Evolutionary conservation across 2,329 filamentous ascomycete species (phyloP).

Genomic region (Hymenoscyphus occultus): DNA sequence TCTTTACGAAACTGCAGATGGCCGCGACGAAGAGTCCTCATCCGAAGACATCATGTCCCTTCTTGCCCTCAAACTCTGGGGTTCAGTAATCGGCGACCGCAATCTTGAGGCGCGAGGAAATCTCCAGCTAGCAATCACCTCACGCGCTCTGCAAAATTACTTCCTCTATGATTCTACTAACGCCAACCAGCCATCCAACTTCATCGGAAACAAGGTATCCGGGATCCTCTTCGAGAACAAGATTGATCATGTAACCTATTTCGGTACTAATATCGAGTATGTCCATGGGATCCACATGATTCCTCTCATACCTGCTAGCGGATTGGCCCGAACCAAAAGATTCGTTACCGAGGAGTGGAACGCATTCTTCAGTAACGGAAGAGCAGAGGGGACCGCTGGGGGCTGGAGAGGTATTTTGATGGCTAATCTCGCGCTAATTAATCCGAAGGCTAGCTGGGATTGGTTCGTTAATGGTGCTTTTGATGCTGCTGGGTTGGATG

Average conservation of each 20-base stretch:
- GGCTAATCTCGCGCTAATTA: slow-evolving; percentile 75
- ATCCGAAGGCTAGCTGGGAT: slow-evolving; percentile 65
- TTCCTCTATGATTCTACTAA: slow-evolving; percentile 77
- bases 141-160: slow-evolving; percentile 72
- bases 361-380: slow-evolving; percentile 67
- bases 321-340: slow-evolving; percentile 59
- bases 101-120: slow-evolving; percentile 76
- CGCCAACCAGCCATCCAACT: slow-evolving; percentile 67
- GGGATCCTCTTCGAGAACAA: slow-evolving; percentile 91
- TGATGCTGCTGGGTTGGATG: slow-evolving; percentile 69
- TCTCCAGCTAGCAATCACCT: slow-evolving; percentile 77
- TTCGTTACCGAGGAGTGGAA: slow-evolving; percentile 86
- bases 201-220: slow-evolving; percentile 73
- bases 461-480: slow-evolving; percentile 72
- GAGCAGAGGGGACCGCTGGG: slow-evolving; percentile 62
- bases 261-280: slow-evolving; percentile 69
- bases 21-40: slow-evolving; percentile 83
- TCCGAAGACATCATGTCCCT: slow-evolving; percentile 87
- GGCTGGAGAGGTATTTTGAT: slow-evolving; percentile 87
- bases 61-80: slow-evolving; percentile 91
- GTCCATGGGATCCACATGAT: slow-evolving; percentile 52
- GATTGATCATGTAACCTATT: slow-evolving; percentile 88
- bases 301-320: slow-evolving; percentile 45
- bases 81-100: slow-evolving; percentile 67
- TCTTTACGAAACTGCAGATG: slow-evolving; percentile 66